Evolutionary conservation across 2,329 filamentous ascomycete species (phyloP), one percentile per base, ranked within the genome.

Genomic region (Colletotrichum karsti): DNA sequence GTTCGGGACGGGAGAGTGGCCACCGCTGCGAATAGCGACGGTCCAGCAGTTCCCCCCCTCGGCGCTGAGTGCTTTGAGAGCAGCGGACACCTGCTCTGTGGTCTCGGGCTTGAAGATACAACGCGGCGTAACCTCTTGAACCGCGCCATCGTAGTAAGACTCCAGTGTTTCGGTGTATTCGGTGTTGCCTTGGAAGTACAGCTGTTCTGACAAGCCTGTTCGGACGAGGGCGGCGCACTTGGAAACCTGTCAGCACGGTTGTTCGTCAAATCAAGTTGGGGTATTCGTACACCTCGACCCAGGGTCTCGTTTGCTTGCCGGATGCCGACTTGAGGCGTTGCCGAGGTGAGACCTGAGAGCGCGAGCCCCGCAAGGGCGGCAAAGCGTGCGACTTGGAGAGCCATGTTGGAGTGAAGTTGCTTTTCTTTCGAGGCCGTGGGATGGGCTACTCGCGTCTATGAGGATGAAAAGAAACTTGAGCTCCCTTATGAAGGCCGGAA

Each of bases 1-100:
- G 5, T 78, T 70, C 1, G 75, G 66, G 30, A 75, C 76, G 39
- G 73, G 71, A 24, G 73, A 77, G 50, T 82, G 79, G 5, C 81
- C 79, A 22, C 81, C 80, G 20, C 77, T 75, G 3, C 79, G 75
- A 28, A 83, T 76, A n/a, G 78, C 81, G 64, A 82, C 83, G 3
- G 72, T 73, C 50, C 77, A 79, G 15, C 60, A 63, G 6, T 22
- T 41, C 7, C 60, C 51, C 12, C 24, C 28, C 37, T 41, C 30
- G 4, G 30, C 8, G n/a, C 50, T 63, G 30, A 69, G 42, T 15
- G 51, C 35, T 28, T 15, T 53, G 33, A 69, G 35, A 1, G 50
- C 61, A 15, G 22, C 48, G 4, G 66, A 26, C 5, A 65, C 61
- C 4, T 69, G 55, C 15, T 37, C 20, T 0, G 56, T 55, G 3